phyloP scores from a whole-genome alignment of 1,284 basidiomycete genomes.

The Cryptococcus hybrid region DNA sequence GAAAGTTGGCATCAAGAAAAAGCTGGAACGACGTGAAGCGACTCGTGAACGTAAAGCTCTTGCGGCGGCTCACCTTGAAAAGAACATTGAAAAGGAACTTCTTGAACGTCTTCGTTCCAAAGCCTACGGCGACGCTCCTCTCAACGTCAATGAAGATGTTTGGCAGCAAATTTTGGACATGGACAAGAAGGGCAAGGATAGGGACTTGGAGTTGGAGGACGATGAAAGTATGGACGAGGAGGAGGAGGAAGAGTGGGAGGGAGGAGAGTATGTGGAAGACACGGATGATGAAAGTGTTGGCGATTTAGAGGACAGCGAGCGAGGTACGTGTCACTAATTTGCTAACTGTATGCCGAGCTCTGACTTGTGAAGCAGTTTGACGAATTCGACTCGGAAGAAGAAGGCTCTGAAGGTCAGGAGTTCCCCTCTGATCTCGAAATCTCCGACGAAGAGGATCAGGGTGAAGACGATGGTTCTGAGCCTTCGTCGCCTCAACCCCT shows the following conservation, averaged over 20 bases:
- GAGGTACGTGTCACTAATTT: conserved; percentile 33
- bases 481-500: conserved; percentile 46
- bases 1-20: conserved; percentile 94
- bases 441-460: conserved; percentile 51
- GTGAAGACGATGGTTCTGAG: conserved; percentile 39
- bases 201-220: conserved; percentile 55
- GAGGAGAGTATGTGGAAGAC: conserved; percentile 69
- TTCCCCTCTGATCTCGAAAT: conserved; percentile 49
- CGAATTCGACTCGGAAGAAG: conserved; percentile 48
- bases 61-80: conserved; percentile 89
- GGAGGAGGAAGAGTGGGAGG: conserved; percentile 57
- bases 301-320: conserved; percentile 61
- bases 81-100: conserved; percentile 93
- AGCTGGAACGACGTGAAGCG: conserved; percentile 90
- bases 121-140: conserved; percentile 94
- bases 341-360: background rate
- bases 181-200: conserved; percentile 59
- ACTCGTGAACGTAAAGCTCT: conserved; percentile 94
- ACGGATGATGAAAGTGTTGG: conserved; percentile 56
- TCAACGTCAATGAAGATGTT: conserved; percentile 97
- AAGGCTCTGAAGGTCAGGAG: conserved; percentile 37
- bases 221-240: conserved; percentile 57
- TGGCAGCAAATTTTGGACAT: conserved; percentile 88
- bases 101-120: conserved; percentile 93
- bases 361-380: conserved; percentile 30